Percentiles rank a stretch among this genome's conserved stretches.
phyloP scores from a whole-genome alignment of 2,329 filamentous ascomycete species.

The Aureobasidium sp. region DNA sequence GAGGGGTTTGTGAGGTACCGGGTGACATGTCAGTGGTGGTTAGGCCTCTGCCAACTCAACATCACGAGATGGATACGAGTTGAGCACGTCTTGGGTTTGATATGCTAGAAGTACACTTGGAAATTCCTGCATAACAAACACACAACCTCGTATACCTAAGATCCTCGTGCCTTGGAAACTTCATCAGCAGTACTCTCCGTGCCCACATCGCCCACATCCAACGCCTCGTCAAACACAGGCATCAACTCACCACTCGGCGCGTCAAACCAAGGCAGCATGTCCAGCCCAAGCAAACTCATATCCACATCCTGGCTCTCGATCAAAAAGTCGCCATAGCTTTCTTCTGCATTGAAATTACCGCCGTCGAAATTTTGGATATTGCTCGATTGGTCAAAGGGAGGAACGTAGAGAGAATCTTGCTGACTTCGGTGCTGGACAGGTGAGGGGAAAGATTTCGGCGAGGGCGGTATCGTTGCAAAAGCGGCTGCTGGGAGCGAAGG shows the following conservation, averaged over 20 bases:
- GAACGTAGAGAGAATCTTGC: not conserved
- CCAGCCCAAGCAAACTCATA: slow-evolving; percentile 60
- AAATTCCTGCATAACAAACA: no score
- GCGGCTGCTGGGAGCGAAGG: not conserved
- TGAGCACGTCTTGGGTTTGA: no score
- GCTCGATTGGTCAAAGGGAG: not conserved
- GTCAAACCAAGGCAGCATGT: slow-evolving; percentile 70
- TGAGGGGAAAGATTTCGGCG: not conserved
- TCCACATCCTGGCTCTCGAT: slow-evolving; percentile 74
- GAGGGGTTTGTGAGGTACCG: not conserved
- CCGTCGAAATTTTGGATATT: not conserved
- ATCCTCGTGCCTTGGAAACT: not conserved
- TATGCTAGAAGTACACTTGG: no score
- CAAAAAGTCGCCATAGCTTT: slow-evolving; percentile 49
- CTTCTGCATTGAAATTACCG: slow-evolving; percentile 15
- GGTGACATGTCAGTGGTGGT: not conserved
- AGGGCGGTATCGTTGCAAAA: not conserved
- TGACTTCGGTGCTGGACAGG: not conserved
- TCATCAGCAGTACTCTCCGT: no score
- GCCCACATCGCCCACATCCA: not conserved
- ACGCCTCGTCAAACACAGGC: not conserved
- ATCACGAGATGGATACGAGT: no score
- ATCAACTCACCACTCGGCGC: not conserved
- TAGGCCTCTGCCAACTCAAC: no score
- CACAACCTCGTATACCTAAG: no score